Evolutionary conservation across 1,284 basidiomycete genomes (phyloP), one percentile per base, ranked within the genome.

Genomic region (Thecaphora thlaspeos): DNA sequence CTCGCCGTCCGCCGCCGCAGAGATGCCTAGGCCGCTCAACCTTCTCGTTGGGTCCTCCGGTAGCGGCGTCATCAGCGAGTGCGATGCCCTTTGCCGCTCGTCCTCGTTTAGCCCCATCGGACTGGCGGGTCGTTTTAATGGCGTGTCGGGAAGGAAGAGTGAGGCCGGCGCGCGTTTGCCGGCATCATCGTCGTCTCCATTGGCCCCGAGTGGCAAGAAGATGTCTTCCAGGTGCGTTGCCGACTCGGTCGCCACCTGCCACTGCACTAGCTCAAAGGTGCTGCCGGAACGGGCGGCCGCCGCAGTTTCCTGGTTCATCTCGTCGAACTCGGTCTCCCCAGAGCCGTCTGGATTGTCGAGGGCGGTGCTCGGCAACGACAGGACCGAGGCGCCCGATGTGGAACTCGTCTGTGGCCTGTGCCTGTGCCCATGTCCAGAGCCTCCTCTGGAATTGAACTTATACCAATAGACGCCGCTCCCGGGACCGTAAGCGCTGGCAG

Each of bases 231-330:
- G 53, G 4, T 34, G 36, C 24, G 47, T 21, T 7, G 45, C 43
- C 11, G 52, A 50, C 0, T 44, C 45, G 2, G 55, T 62, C 1
- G 51, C 51, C 14, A 62, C 48, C 19, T 62, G 60, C 60, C 60
- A 62, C 2, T 51, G 48, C 0, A 62, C 46, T 7, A 62, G 41
- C 42, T 62, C 55, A 30, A 62, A 17, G 0, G 48, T 54, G n/a
- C 28, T 44, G 22, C 51, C 52, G 37, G 60, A 62, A 2, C 40
- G 41, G 0, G 60, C 41, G 12, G 49, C 51, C 5, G 32, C 37
- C 3, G 51, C 43, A 1, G 44, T 43, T 0, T 46, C 45, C n/a
- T n/a, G n/a, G n/a, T n/a, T n/a, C n/a, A n/a, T n/a, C n/a, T n/a
- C n/a, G n/a, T n/a, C n/a, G n/a, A n/a, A n/a, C n/a, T n/a, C n/a